Conservation (phyloP, 345 rosid genomes). For the Kernera saxatilis region DNA sequence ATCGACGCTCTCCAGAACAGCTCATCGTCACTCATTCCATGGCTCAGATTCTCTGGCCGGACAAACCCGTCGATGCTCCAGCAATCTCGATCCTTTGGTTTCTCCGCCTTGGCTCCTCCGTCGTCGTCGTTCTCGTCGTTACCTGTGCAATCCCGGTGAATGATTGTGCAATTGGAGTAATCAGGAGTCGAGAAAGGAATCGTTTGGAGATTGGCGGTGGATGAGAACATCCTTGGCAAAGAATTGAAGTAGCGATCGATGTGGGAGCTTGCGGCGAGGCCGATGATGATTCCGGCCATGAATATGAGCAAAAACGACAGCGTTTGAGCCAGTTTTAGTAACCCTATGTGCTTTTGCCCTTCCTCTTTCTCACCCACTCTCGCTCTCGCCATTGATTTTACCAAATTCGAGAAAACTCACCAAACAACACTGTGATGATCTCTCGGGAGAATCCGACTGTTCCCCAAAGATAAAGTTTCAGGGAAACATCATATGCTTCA, state of each 20-base stretch:
- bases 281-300: slow-evolving; percentile 73
- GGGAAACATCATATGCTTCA: slow-evolving; percentile 19
- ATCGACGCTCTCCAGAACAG: slow-evolving; percentile 85
- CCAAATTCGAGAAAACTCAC: not conserved
- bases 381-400: slow-evolving; percentile 27
- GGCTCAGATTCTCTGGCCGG: slow-evolving; percentile 46
- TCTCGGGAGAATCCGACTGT: not conserved
- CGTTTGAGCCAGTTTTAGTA: slow-evolving; percentile 63
- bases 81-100: slow-evolving; percentile 30
- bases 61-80: slow-evolving; percentile 47
- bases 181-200: slow-evolving; percentile 3
- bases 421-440: not conserved
- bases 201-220: slow-evolving; percentile 33
- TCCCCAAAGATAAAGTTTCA: slow-evolving; percentile 14
- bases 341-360: slow-evolving; percentile 47
- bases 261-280: slow-evolving; percentile 64
- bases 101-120: slow-evolving; percentile 10
- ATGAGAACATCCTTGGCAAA: slow-evolving; percentile 33
- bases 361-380: slow-evolving; percentile 48
- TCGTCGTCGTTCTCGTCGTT: slow-evolving; percentile 18
- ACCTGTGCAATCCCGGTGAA: slow-evolving; percentile 33
- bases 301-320: slow-evolving; percentile 72
- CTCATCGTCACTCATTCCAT: slow-evolving; percentile 57
- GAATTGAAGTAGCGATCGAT: slow-evolving; percentile 55
- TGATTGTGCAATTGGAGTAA: slow-evolving; percentile 33